Percentiles rank a stretch among this genome's conserved stretches.
Evolutionary conservation across 306 rosid species (phyloP).

Genomic region (Citrullus amarus): DNA sequence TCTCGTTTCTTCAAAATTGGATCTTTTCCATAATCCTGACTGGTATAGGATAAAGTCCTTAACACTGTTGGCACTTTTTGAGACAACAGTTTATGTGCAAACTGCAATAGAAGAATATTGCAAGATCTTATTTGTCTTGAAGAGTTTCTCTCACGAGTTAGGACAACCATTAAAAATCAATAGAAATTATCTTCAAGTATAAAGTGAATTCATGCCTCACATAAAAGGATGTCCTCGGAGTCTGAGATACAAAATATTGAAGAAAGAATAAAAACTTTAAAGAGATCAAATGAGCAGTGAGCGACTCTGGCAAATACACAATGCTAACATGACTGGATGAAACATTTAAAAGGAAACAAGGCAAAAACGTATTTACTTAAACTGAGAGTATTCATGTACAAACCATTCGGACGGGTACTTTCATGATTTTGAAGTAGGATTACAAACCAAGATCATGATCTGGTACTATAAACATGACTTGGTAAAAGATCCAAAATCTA

Average conservation of each 20-base stretch:
- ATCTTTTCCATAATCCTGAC: slow-evolving; percentile 29
- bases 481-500: not conserved
- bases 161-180: not conserved
- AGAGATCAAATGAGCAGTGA: not conserved
- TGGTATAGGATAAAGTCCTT: slow-evolving; percentile 25
- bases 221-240: not conserved
- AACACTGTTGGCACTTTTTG: slow-evolving; percentile 18
- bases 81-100: slow-evolving; percentile 26
- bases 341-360: not conserved
- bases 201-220: not conserved
- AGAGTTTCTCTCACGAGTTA: slow-evolving; percentile 8
- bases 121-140: slow-evolving; percentile 9
- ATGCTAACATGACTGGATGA: not conserved
- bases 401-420: not conserved
- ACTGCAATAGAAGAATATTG: slow-evolving; percentile 27
- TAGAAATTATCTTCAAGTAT: not conserved
- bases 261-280: not conserved
- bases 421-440: not conserved
- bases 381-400: not conserved
- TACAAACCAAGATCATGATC: not conserved
- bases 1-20: slow-evolving; percentile 25
- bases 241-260: not conserved
- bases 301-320: not conserved
- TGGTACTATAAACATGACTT: not conserved
- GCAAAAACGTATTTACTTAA: not conserved